phyloP scores from a whole-genome alignment of 352 stramenopile genomes.

The Phytophthora aleatoria region DNA sequence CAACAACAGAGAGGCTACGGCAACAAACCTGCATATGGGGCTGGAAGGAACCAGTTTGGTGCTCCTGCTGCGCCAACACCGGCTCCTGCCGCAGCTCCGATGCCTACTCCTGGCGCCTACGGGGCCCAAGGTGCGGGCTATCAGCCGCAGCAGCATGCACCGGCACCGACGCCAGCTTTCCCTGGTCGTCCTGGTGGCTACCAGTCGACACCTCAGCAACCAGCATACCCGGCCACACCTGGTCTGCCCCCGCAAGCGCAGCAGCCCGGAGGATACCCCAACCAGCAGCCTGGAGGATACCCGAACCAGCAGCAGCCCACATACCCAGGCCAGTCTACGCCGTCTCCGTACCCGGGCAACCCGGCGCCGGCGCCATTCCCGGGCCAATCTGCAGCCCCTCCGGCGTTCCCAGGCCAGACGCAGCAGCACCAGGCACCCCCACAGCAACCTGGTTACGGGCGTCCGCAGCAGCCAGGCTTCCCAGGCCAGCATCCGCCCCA shows the following conservation, averaged over 20 bases:
- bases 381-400: slow-evolving; percentile 30
- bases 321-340: slow-evolving; percentile 42
- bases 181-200: slow-evolving; percentile 40
- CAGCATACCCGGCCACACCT: slow-evolving; percentile 3
- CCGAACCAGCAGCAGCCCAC: slow-evolving; percentile 30
- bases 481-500: slow-evolving; percentile 33
- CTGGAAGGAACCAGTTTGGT: slow-evolving; percentile 48
- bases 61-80: slow-evolving; percentile 35
- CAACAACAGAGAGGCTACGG: slow-evolving; percentile 46
- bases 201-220: slow-evolving; percentile 38
- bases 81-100: slow-evolving; percentile 35
- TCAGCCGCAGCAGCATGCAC: slow-evolving; percentile 42
- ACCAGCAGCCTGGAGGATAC: slow-evolving; percentile 2
- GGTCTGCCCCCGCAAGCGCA: not conserved
- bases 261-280: slow-evolving; percentile 1
- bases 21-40: slow-evolving; percentile 36
- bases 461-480: slow-evolving; percentile 46
- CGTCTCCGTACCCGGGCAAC: slow-evolving; percentile 32
- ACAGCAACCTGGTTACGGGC: slow-evolving; percentile 43
- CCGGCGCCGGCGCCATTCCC: slow-evolving; percentile 38
- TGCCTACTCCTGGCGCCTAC: slow-evolving; percentile 38
- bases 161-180: slow-evolving; percentile 47
- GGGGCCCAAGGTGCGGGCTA: slow-evolving; percentile 44
- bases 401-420: slow-evolving; percentile 46
- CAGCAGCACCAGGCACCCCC: slow-evolving; percentile 21